Percentiles rank a stretch among this genome's conserved stretches.
Conservation (phyloP, 202 grass and related monocot genomes). For the Musa balbisiana region DNA sequence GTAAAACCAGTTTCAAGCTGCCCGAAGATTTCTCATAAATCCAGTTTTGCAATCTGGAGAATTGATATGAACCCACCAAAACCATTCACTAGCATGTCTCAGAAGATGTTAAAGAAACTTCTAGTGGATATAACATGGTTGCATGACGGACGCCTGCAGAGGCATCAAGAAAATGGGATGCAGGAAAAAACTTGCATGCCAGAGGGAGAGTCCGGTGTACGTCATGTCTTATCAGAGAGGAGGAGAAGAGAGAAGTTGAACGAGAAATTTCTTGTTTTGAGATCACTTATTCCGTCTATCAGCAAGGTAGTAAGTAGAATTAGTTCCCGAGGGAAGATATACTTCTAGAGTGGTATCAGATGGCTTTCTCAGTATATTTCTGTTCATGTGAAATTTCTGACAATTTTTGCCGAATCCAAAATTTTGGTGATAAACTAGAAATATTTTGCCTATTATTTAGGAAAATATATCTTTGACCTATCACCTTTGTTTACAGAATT, state of each 20-base stretch:
- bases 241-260: constrained; percentile 76
- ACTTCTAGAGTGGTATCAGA: too few relatives aligned
- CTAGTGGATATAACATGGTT: constrained; percentile 35
- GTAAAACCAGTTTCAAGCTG: neutral
- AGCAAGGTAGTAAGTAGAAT: constrained; percentile 38
- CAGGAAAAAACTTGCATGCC: constrained; percentile 11
- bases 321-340: neutral
- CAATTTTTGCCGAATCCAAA: too few relatives aligned
- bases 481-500: neutral
- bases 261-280: constrained; percentile 70
- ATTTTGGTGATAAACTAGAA: too few relatives aligned
- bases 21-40: constrained; percentile 10
- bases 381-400: too few relatives aligned
- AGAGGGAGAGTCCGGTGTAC: constrained; percentile 11
- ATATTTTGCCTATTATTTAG: too few relatives aligned
- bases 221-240: constrained; percentile 60
- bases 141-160: neutral
- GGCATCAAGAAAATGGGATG: constrained; percentile 14
- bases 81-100: constrained; percentile 26
- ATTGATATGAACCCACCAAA: constrained; percentile 6
- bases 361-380: too few relatives aligned
- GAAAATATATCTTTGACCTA: too few relatives aligned
- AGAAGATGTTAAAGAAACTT: constrained; percentile 73
- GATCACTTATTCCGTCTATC: constrained; percentile 65
- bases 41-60: constrained; percentile 51